phyloP scores from a whole-genome alignment of 225 moss, liverwort and hornwort species.

The Pseudoscleropodium purum region DNA sequence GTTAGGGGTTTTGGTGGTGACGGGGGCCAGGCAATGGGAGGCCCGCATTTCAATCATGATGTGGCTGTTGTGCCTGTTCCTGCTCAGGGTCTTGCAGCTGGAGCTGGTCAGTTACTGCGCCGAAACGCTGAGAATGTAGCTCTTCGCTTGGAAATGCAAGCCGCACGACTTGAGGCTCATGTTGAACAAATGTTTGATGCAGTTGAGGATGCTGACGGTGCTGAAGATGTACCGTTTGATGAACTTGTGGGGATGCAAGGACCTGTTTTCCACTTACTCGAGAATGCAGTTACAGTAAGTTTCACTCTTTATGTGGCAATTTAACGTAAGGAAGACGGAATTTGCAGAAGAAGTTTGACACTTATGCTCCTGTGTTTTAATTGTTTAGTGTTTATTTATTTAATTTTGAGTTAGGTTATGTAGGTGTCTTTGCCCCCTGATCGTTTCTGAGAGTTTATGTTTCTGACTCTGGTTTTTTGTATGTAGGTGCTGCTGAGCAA shows the following conservation, averaged over 20 bases:
- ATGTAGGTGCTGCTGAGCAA: conserved; percentile 92
- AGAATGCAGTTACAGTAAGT: conserved; percentile 92
- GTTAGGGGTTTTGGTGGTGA: conserved; percentile 48
- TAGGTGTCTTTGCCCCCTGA: background rate
- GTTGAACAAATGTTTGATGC: conserved; percentile 99
- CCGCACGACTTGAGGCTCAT: conserved; percentile 96
- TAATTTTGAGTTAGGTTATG: background rate
- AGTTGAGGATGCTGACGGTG: conserved; percentile 93
- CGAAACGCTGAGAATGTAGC: conserved; percentile 99
- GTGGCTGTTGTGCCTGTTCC: conserved; percentile 32
- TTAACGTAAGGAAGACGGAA: background rate
- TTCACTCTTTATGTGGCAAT: background rate
- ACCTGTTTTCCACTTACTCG: conserved; percentile 88
- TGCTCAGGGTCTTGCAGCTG: conserved; percentile 86
- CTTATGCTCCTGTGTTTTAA: background rate
- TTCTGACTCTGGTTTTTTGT: background rate
- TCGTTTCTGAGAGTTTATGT: background rate
- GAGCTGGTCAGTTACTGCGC: conserved; percentile 85
- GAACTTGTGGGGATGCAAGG: conserved; percentile 99
- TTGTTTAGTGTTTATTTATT: background rate
- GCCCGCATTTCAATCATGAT: conserved; percentile 31
- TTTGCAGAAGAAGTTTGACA: background rate
- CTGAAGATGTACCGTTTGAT: conserved; percentile 98
- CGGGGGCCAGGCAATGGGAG: conserved; percentile 43
- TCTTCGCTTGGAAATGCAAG: conserved; percentile 91